Percentiles rank a stretch among this genome's conserved stretches.
Conservation (phyloP, 163 green algal species). For the Chlamydomonas reinhardtii region DNA sequence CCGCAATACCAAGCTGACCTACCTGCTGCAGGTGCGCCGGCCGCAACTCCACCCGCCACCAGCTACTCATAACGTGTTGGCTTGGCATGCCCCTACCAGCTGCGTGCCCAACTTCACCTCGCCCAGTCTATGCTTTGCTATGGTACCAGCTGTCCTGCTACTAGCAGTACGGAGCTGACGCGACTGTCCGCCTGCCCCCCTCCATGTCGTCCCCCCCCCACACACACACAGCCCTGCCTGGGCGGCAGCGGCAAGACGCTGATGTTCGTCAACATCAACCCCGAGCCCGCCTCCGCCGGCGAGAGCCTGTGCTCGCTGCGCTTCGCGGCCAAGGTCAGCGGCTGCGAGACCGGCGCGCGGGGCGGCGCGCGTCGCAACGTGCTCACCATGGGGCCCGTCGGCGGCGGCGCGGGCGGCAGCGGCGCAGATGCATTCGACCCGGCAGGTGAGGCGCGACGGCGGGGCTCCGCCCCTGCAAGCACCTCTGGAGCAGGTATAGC, state of each 20-base stretch:
- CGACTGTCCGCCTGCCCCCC: no score
- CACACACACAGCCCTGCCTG: slow-evolving; percentile 66
- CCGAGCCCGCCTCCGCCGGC: slow-evolving; percentile 72
- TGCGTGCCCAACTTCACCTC: no score
- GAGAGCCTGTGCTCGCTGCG: slow-evolving; percentile 94
- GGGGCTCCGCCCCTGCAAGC: neutral
- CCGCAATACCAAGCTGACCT: slow-evolving; percentile 88
- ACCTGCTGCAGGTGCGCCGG: slow-evolving; percentile 79
- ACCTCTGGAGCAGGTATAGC: neutral
- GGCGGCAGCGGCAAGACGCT: slow-evolving; percentile 81
- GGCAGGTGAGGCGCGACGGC: slow-evolving; percentile 39
- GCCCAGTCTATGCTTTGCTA: no score
- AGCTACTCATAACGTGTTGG: no score
- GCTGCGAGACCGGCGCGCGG: slow-evolving; percentile 83
- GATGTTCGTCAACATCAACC: slow-evolving; percentile 95
- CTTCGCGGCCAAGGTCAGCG: slow-evolving; percentile 95
- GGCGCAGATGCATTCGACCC: neutral
- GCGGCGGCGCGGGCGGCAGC: neutral
- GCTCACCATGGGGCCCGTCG: neutral
- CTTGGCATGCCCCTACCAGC: no score
- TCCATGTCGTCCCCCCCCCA: no score
- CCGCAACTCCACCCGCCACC: no score
- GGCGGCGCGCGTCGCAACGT: slow-evolving; percentile 82
- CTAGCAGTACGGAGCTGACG: no score
- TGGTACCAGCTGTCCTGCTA: no score